These are phyloP conservation scores for Zymoseptoria pseudotritici DNA, from an alignment of 2,329 filamentous ascomycete species.

Conservation along the genomic window DNA sequence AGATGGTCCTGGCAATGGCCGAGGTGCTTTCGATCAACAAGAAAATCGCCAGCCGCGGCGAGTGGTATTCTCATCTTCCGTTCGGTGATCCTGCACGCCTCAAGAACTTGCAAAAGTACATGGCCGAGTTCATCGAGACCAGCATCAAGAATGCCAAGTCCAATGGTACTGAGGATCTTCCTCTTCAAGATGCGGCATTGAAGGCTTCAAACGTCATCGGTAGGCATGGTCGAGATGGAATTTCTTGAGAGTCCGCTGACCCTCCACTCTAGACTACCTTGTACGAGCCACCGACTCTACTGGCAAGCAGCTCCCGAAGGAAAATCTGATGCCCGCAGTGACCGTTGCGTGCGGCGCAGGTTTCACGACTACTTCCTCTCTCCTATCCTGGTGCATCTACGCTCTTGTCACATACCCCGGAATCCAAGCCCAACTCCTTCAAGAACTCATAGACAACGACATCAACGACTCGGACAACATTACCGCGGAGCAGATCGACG, in stretches of 20 bases:
- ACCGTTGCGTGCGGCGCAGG: conserved; percentile 51
- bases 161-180: conserved; percentile 28
- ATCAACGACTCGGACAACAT: conserved; percentile 30
- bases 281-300: conserved; percentile 48
- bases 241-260: too few relatives aligned
- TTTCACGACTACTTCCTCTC: conserved; percentile 53
- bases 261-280: conserved; percentile 39
- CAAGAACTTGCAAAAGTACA: conserved; percentile 25
- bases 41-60: conserved; percentile 47
- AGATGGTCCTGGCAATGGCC: conserved; percentile 47
- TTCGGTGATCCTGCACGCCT: conserved; percentile 50
- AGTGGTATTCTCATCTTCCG: conserved; percentile 51
- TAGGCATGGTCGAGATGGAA: too few relatives aligned
- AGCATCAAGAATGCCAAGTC: conserved; percentile 32
- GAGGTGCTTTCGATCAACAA: conserved; percentile 51
- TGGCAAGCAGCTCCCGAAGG: conserved; percentile 47
- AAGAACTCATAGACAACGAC: conserved; percentile 45
- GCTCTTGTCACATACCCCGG: conserved; percentile 47
- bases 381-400: conserved; percentile 54
- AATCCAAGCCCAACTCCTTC: conserved; percentile 50
- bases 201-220: conserved; percentile 21
- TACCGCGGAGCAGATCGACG: conserved; percentile 32
- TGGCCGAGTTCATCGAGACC: conserved; percentile 35
- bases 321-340: conserved; percentile 36
- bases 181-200: conserved; percentile 33